A percentile compares a stretch with the other conserved stretches of the same genome.
Evolutionary conservation across 2,329 filamentous ascomycete genomes (phyloP).

Genomic region (Claviceps maximensis): DNA sequence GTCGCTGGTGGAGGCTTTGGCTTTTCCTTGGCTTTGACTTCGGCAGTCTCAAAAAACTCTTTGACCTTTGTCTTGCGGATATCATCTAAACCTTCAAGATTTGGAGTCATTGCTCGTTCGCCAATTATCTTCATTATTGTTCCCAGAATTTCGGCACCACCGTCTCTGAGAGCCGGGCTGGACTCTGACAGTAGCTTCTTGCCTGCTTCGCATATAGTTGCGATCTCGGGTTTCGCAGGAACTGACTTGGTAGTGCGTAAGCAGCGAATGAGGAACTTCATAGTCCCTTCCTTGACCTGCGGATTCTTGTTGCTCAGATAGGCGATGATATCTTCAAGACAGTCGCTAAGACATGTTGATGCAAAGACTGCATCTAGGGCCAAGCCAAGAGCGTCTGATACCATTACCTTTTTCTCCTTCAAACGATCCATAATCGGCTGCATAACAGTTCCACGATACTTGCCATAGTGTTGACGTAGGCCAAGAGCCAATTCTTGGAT

Average conservation of each 20-base stretch:
- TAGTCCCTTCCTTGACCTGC: constrained; percentile 89
- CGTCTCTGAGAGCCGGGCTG: constrained; percentile 70
- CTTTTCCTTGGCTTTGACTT: constrained; percentile 45
- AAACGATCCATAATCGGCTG: constrained; percentile 85
- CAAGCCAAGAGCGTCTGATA: constrained; percentile 75
- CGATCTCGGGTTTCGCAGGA: constrained; percentile 72
- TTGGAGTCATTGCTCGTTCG: constrained; percentile 85
- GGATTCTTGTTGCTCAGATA: constrained; percentile 91
- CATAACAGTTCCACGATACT: constrained; percentile 70
- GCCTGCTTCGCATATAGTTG: constrained; percentile 70
- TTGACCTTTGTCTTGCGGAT: constrained; percentile 94
- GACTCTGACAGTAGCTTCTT: constrained; percentile 88
- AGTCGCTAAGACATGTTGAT: constrained; percentile 64
- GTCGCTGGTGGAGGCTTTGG: constrained; percentile 65
- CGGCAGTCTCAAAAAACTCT: constrained; percentile 63
- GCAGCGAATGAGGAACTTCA: constrained; percentile 84
- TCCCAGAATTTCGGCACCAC: constrained; percentile 82
- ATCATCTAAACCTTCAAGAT: constrained; percentile 85
- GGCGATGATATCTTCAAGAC: constrained; percentile 78
- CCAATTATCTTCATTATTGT: constrained; percentile 98
- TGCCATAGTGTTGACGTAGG: constrained; percentile 62
- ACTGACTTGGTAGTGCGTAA: constrained; percentile 72
- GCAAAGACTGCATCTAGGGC: constrained; percentile 62
- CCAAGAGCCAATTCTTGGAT: constrained; percentile 83
- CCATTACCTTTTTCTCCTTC: constrained; percentile 90